Evolutionary conservation across 108 stramenopile species (phyloP).

Genomic region (Craspedostauros australis): DNA sequence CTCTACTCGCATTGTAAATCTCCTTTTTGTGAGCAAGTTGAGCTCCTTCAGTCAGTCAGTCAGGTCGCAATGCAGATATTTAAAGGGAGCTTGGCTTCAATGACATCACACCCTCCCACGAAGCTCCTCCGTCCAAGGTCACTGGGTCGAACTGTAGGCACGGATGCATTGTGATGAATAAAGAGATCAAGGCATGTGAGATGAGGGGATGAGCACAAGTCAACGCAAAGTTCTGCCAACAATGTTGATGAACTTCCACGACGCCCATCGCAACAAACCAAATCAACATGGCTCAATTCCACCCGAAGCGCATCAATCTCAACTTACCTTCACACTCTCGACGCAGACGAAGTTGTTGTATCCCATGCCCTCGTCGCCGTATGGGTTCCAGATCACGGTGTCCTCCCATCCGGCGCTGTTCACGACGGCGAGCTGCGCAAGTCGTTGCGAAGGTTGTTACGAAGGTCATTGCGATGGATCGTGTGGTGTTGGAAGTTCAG

Average conservation of each 20-base stretch:
- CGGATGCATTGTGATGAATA: background rate
- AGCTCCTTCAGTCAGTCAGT: background rate
- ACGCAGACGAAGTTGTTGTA: conserved; percentile 95
- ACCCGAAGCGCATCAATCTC: too few species aligned
- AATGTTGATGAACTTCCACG: too few species aligned
- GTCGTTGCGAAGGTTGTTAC: too few species aligned
- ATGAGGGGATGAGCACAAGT: background rate
- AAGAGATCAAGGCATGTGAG: too few species aligned
- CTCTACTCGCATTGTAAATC: too few species aligned
- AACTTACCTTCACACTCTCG: conserved; percentile 78
- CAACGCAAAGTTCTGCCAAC: conserved; percentile 1
- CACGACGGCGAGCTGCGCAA: conserved; percentile 51
- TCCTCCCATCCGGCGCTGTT: conserved; percentile 91
- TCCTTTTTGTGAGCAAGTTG: too few species aligned
- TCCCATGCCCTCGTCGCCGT: conserved; percentile 93
- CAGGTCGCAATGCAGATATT: background rate
- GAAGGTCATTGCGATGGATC: too few species aligned
- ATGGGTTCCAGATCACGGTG: conserved; percentile 93
- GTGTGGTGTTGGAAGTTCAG: too few species aligned
- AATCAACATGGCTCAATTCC: background rate
- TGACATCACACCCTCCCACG: conserved; percentile 76
- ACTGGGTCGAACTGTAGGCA: conserved; percentile 73
- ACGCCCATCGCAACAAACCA: background rate
- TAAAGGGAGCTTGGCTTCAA: conserved; percentile 48
- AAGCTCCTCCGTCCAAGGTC: conserved; percentile 60